Percentiles rank a stretch among this genome's conserved stretches.
Conservation (phyloP, 2,329 filamentous ascomycete species). For the Bipolaris sorokiniana region DNA sequence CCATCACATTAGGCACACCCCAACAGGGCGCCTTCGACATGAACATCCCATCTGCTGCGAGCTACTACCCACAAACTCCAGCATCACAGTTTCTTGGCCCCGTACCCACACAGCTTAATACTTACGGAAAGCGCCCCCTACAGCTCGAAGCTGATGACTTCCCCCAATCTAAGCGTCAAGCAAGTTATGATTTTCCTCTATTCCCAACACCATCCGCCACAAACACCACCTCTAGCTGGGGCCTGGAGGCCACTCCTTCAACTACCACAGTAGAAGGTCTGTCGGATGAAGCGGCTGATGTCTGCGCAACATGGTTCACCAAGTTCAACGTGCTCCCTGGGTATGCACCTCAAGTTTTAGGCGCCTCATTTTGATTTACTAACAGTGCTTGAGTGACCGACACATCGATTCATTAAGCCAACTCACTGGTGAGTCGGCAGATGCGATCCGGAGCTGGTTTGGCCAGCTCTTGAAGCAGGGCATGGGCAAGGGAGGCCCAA, state of each 20-base stretch:
- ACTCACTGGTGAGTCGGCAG: slow-evolving; percentile 42
- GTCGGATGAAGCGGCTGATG: slow-evolving; percentile 46
- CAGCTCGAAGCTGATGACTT: slow-evolving; percentile 41
- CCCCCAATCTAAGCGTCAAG: slow-evolving; percentile 44
- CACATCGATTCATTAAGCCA: slow-evolving; percentile 47
- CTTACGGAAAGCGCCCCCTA: slow-evolving; percentile 40
- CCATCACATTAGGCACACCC: slow-evolving; percentile 28
- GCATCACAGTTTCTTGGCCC: slow-evolving; percentile 35
- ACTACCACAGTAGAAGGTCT: slow-evolving; percentile 35
- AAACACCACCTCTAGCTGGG: slow-evolving; percentile 34
- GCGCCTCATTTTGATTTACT: background rate
- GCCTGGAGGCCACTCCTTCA: slow-evolving; percentile 30
- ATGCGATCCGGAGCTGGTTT: slow-evolving; percentile 46
- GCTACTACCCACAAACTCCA: slow-evolving; percentile 35
- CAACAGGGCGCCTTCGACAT: slow-evolving; percentile 31
- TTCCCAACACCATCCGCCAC: slow-evolving; percentile 29
- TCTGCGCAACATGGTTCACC: slow-evolving; percentile 48
- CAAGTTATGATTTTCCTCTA: slow-evolving; percentile 29
- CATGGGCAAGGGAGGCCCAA: slow-evolving; percentile 34
- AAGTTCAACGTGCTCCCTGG: slow-evolving; percentile 46
- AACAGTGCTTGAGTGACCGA: slow-evolving; percentile 31
- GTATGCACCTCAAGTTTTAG: slow-evolving; percentile 14
- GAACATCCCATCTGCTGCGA: slow-evolving; percentile 25
- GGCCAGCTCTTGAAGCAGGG: slow-evolving; percentile 46
- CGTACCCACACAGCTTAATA: slow-evolving; percentile 30